Evolutionary conservation across 2,329 filamentous ascomycete species (phyloP).

Genomic region (Verticillium alfalfae): DNA sequence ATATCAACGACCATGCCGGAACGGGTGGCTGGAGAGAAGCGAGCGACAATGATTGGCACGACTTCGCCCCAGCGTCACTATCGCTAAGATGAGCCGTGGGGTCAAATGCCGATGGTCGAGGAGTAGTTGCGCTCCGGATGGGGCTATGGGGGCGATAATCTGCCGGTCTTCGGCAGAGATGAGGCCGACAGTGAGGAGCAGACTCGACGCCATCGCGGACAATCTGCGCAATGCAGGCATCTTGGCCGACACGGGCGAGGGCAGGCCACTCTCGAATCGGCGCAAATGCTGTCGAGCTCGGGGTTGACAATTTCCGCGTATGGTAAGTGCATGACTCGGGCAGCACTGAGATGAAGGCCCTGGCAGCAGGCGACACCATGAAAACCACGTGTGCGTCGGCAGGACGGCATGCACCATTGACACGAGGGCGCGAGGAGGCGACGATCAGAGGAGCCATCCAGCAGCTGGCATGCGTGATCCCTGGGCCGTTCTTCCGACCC

Average conservation of each 20-base stretch:
- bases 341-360: neutral
- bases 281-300: neutral
- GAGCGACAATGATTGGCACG: neutral
- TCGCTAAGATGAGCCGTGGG: neutral
- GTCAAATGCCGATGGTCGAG: neutral
- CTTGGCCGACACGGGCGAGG: neutral
- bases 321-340: neutral
- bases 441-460: neutral
- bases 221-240: neutral
- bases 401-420: neutral
- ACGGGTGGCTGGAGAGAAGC: neutral
- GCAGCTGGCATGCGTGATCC: neutral
- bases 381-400: neutral
- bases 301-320: neutral
- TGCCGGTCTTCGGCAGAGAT: neutral
- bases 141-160: neutral
- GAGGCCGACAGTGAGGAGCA: neutral
- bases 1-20: neutral
- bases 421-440: neutral
- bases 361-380: neutral
- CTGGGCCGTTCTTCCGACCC: neutral
- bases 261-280: neutral
- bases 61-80: neutral
- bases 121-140: neutral
- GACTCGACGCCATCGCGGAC: neutral